These are phyloP conservation scores for Hibiscus tridactylites DNA, from an alignment of 345 rosid genomes.

Conservation along the genomic window DNA sequence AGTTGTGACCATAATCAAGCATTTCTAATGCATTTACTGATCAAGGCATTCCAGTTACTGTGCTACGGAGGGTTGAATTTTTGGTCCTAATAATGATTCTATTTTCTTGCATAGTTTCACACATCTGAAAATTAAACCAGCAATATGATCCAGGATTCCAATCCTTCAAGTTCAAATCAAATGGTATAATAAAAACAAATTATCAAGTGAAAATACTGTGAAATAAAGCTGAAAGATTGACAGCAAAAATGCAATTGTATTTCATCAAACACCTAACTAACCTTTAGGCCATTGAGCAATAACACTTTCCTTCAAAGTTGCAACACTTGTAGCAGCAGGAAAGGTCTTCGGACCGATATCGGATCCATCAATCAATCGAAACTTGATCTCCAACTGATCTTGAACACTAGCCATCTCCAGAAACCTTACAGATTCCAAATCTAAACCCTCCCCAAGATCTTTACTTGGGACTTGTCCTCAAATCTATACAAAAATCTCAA, in stretches of 20 bases:
- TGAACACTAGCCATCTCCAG: conserved; percentile 64
- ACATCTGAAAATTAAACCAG: background rate
- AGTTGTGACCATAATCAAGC: background rate
- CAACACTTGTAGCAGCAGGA: background rate
- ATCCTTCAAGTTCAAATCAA: background rate
- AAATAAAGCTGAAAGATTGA: background rate
- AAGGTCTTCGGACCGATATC: conserved; percentile 20
- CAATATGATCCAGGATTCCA: background rate
- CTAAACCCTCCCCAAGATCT: conserved; percentile 18
- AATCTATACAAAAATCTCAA: conserved; percentile 14
- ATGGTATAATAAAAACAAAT: conserved; percentile 3
- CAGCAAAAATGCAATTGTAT: background rate
- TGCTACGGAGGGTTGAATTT: background rate
- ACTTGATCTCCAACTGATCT: conserved; percentile 85
- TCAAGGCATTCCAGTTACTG: background rate
- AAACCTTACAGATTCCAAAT: conserved; percentile 15
- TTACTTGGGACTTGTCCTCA: conserved; percentile 11
- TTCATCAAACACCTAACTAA: background rate
- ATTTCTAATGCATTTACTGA: background rate
- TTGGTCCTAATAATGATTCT: background rate
- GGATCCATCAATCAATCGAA: conserved; percentile 76
- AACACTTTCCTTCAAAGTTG: background rate
- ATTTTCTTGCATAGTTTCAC: background rate
- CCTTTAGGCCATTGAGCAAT: background rate
- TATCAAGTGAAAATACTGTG: background rate